Evolutionary conservation across 768 basidiomycete species (phyloP), one percentile per base, ranked within the genome.

Genomic region (Hypholoma sublateritium): DNA sequence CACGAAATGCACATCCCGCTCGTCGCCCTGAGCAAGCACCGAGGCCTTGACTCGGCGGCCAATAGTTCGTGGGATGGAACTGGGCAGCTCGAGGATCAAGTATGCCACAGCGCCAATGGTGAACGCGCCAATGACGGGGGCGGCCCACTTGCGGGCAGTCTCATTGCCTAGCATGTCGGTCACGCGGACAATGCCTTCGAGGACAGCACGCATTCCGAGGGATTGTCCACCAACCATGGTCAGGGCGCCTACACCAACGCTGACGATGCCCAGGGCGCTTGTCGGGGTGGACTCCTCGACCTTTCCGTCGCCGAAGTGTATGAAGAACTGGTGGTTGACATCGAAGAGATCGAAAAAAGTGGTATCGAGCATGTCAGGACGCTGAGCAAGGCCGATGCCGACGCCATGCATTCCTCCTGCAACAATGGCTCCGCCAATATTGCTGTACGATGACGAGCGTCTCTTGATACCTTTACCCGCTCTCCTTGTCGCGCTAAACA

Each of bases 211-310:
- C 0, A 85, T 77, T 19, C 93, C 92, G 24, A 96, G 69, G 2
- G 86, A 83, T 68, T 93, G 88, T 50, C 91, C 89, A 50, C 93
- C 90, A 49, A 94, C 85, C 83, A 98, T 89, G 6, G 93, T 93
- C 65, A 97, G 73, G 2, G 92, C 93, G 52, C 95, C 91, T 19
- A 95, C 72, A 36, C 91, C 87, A 34, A 91, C 83, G 21, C 88
- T 88, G 11, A 89, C 78, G 37, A 93, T 70, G 56, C 88, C 82
- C 24, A 93, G 78, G 4, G 89, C 87, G 34, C 82, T 90, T 17
- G 83, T 77, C 37, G 77, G 74, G 47, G 80, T 64, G 7, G 66
- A 56, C 44, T 72, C 75, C n/a, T 69, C 71, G 37, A 58, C 56
- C 56, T 74, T 69, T 0, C 69, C 74, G 50, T 86, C 81, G 48